Evolutionary conservation across 1,284 basidiomycete species (phyloP), one percentile per base, ranked within the genome.

Genomic region (Pisolithus thermaeus): DNA sequence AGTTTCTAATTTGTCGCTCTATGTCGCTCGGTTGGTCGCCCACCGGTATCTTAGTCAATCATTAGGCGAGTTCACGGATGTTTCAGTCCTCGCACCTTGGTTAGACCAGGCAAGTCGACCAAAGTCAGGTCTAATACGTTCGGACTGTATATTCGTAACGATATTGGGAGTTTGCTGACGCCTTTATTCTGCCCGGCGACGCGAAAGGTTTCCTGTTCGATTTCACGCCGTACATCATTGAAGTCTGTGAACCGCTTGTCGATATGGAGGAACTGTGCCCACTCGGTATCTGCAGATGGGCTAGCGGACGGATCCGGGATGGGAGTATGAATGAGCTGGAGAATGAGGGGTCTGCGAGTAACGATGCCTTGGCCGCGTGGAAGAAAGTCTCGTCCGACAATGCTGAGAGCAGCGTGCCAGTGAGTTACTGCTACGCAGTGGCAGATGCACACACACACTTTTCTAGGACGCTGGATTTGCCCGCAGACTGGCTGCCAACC

Each of bases 141-240:
- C 23, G 95, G 92, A 58, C 93, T 95, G 71, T 91, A 96, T 74
- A 98, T 96, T 67, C 93, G 84, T 58, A 98, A 76, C 57, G 92
- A 89, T 65, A 97, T 98, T 5, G 96, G 95, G 51, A 97, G 71
- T 69, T 95, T 95, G 73, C 91, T 95, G 55, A 99, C 89, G 49
- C 97, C 96, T 74, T 98, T 99, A 73, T 99, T 99, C 77, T 98
- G 95, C 0, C 96, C 96, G 0, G 97, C 96, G 27, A 99, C 96
- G 42, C 96, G 78, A 69, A 90, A 95, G 2, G 97, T 99, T 76
- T 99, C 97, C 67, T 93, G 90, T 72, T 99, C 96, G 58, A 99
- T 99, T 74, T 99, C 97, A 59, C 88, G 88, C 37, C 94, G 80
- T 59, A 99, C 90, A 62, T 98, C 95, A 50, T 81, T 78, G 66